phyloP scores from a whole-genome alignment of 805 yeast genomes.

The Candida insectalens region DNA sequence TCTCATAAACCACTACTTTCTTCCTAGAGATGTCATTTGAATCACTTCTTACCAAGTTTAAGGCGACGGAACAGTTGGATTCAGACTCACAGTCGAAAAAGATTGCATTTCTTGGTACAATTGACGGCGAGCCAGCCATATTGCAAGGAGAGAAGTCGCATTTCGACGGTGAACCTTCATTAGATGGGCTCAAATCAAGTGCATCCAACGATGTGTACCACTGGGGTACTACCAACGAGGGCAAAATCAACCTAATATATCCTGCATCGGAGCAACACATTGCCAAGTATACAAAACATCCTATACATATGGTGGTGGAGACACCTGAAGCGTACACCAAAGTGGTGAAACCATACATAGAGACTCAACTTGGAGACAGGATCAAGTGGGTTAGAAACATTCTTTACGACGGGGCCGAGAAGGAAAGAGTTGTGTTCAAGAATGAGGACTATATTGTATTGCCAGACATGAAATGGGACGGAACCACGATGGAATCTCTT shows the following conservation, averaged over 20 bases:
- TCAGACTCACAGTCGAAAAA: slow-evolving; percentile 61
- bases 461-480: slow-evolving; percentile 98
- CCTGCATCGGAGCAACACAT: slow-evolving; percentile 90
- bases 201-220: slow-evolving; percentile 76
- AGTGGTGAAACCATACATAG: slow-evolving; percentile 66
- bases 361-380: slow-evolving; percentile 65
- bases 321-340: slow-evolving; percentile 66
- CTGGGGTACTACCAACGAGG: slow-evolving; percentile 61
- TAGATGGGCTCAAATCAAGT: slow-evolving; percentile 1
- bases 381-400: slow-evolving; percentile 88
- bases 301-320: slow-evolving; percentile 56
- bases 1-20: too few relatives aligned
- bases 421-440: slow-evolving; percentile 66
- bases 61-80: too few relatives aligned
- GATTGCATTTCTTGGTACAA: slow-evolving; percentile 58
- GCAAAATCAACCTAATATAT: slow-evolving; percentile 67
- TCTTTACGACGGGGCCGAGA: slow-evolving; percentile 70
- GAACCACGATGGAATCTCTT: slow-evolving; percentile 52
- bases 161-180: slow-evolving; percentile 30
- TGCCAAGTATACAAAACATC: slow-evolving; percentile 57
- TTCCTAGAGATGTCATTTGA: too few relatives aligned
- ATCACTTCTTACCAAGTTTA: too few relatives aligned
- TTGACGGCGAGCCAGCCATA: slow-evolving; percentile 55
- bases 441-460: slow-evolving; percentile 64
- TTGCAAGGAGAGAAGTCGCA: slow-evolving; percentile 65